Conservation (phyloP, 257 asterid species). For the Ocimum tenuiflorum region DNA sequence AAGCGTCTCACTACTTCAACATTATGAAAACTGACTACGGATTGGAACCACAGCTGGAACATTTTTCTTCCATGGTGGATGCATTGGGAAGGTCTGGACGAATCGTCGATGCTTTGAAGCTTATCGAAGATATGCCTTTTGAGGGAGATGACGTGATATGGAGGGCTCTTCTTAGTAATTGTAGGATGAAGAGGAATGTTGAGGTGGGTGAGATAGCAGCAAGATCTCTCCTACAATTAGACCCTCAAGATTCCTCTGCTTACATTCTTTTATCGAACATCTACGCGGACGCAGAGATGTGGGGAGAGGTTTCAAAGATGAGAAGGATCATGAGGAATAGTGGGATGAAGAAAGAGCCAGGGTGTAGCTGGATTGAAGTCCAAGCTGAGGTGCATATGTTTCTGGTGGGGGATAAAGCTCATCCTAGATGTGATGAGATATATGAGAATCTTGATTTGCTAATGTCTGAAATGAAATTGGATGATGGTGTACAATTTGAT, state of each 20-base stretch:
- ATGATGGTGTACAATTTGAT: slow-evolving; percentile 8
- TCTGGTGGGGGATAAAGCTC: slow-evolving; percentile 79
- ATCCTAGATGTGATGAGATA: slow-evolving; percentile 61
- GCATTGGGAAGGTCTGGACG: slow-evolving; percentile 60
- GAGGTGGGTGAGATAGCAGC: slow-evolving; percentile 88
- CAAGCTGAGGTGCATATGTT: slow-evolving; percentile 77
- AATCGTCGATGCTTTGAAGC: slow-evolving; percentile 53
- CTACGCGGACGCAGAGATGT: slow-evolving; percentile 80
- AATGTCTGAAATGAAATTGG: slow-evolving; percentile 53
- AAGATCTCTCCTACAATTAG: slow-evolving; percentile 44
- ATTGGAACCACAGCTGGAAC: slow-evolving; percentile 70
- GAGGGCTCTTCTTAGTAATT: slow-evolving; percentile 78
- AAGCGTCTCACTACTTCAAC: slow-evolving; percentile 53
- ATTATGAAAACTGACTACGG: slow-evolving; percentile 47
- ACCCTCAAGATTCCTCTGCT: slow-evolving; percentile 74
- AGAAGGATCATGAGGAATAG: slow-evolving; percentile 61
- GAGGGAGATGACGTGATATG: slow-evolving; percentile 76
- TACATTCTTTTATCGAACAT: slow-evolving; percentile 65
- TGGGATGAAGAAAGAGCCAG: slow-evolving; percentile 70
- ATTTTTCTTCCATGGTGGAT: slow-evolving; percentile 86
- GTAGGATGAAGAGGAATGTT: slow-evolving; percentile 67
- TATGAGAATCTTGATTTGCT: slow-evolving; percentile 42
- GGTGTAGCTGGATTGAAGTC: slow-evolving; percentile 91
- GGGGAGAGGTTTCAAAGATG: slow-evolving; percentile 65
- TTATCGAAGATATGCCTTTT: slow-evolving; percentile 74